A percentile compares a stretch with the other conserved stretches of the same genome.
Evolutionary conservation across 352 stramenopile species (phyloP).

Genomic region (Blastocystis sp.): DNA sequence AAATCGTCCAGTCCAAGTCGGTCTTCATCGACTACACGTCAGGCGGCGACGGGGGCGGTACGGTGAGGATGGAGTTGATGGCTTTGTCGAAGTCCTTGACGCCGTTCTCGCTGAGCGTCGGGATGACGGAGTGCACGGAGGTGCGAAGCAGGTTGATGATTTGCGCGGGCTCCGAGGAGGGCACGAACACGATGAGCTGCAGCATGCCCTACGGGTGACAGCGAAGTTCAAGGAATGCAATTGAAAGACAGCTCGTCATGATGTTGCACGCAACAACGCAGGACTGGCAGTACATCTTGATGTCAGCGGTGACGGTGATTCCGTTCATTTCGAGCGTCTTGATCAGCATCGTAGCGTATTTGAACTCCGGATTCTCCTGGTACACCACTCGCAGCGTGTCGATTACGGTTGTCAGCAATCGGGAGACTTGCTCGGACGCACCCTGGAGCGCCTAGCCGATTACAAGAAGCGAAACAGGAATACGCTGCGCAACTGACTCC

Average conservation of each 20-base stretch:
- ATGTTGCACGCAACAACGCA: constrained; percentile 41
- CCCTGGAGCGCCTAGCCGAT: background rate
- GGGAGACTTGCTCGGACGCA: background rate
- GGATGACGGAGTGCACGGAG: background rate
- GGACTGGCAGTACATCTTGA: constrained; percentile 19
- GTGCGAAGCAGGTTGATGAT: constrained; percentile 20
- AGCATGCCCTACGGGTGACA: constrained; percentile 10
- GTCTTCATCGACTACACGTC: background rate
- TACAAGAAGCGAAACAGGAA: background rate
- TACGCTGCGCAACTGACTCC: constrained; percentile 2
- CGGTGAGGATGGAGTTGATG: constrained; percentile 17
- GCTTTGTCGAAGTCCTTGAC: background rate
- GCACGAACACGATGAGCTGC: constrained; percentile 2
- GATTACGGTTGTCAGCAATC: background rate
- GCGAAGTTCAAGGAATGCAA: background rate
- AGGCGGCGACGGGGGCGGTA: background rate
- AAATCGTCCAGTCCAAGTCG: background rate
- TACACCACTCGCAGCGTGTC: constrained; percentile 8
- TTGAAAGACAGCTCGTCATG: constrained; percentile 4
- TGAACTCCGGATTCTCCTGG: constrained; percentile 35
- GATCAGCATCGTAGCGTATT: constrained; percentile 10
- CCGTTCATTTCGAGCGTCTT: background rate
- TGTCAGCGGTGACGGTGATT: background rate
- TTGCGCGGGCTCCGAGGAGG: background rate
- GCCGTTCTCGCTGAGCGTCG: background rate